Base-by-base conservation (phyloP, 2,329 filamentous ascomycete species). In the Penicillium sp. region DNA sequence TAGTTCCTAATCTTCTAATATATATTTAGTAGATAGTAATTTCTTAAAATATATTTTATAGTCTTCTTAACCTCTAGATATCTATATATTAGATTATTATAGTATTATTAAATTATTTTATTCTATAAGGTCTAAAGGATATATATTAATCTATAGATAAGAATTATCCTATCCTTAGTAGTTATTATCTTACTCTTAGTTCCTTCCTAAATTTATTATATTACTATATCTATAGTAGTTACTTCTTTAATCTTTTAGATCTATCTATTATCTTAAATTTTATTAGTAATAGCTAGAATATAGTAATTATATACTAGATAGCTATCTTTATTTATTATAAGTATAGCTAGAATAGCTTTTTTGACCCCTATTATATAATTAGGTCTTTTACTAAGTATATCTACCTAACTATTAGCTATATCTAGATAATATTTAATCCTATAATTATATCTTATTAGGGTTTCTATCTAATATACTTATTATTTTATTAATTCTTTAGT, bases 221-320 rank as follows among this genome's bases (percentile, higher is more conserved):
- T 30, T 43, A 18, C 4, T 17, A 30, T 21, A 29, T 36, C 23
- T 2, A 7, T 27, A n/a, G n/a, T 13, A 18, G 7, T 5, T 27
- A n/a, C 20, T 41, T 17, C 18, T 33, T 40, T 2, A 48, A 10
- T 33, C 30, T 29, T 7, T 15, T 23, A 10, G n/a, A 41, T n/a
- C 17, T 23, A 41, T 24, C 41, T 33, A 33, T 48, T 41, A 21
- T 37, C 7, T 20, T 36, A 20, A 8, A 46, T 20, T 39, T 46
- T 18, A 36, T 13, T 45, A 45, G 33, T 51, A 29, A 23, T 12
- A 7, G 17, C 26, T 12, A 50, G 32, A 7, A 29, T 21, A 30
- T 50, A 39, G 7, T 50, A 37, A 26, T 51, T 51, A 46, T 51
- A 46, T 4, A 46, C 26, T 41, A 51, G 9, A 29, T 46, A 26